Percentiles rank a stretch among this genome's conserved stretches.
Evolutionary conservation across 2,329 filamentous ascomycete genomes (phyloP).

Genomic region (Alternaria solani): DNA sequence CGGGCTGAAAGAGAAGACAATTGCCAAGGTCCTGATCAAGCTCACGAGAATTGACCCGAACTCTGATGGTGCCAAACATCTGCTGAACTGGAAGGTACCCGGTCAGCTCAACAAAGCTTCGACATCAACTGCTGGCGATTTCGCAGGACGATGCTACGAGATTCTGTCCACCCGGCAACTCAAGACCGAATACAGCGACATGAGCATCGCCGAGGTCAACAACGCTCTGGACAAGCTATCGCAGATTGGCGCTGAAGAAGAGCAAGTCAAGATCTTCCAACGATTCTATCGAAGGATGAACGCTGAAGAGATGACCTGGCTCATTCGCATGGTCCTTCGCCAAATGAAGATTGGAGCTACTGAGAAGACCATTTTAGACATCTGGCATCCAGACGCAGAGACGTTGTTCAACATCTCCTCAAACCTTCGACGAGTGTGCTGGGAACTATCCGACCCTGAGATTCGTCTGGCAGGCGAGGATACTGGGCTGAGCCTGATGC

Average conservation of each 20-base stretch:
- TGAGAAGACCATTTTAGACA: conserved; percentile 84
- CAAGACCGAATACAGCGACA: conserved; percentile 73
- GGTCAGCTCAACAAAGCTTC: conserved; percentile 60
- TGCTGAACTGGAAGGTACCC: conserved; percentile 92
- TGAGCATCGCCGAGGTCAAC: conserved; percentile 92
- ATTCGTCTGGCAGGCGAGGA: conserved; percentile 78
- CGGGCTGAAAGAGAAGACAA: conserved; percentile 88
- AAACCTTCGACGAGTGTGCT: conserved; percentile 88
- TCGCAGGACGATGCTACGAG: conserved; percentile 87
- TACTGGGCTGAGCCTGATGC: conserved; percentile 81
- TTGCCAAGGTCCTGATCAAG: conserved; percentile 90
- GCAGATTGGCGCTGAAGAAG: conserved; percentile 77
- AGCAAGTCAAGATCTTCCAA: conserved; percentile 81
- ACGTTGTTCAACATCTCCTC: conserved; percentile 85
- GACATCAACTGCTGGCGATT: conserved; percentile 79
- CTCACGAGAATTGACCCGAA: conserved; percentile 90
- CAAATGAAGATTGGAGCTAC: conserved; percentile 80
- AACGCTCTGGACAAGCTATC: conserved; percentile 81
- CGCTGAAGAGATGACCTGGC: conserved; percentile 90
- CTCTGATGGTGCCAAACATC: conserved; percentile 84
- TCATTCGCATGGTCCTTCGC: conserved; percentile 90
- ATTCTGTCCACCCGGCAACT: conserved; percentile 85
- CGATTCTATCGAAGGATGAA: conserved; percentile 92
- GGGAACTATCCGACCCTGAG: conserved; percentile 82
- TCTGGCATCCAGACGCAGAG: conserved; percentile 63